Evolutionary conservation across 345 rosid genomes (phyloP).

Genomic region (Passiflora organensis): DNA sequence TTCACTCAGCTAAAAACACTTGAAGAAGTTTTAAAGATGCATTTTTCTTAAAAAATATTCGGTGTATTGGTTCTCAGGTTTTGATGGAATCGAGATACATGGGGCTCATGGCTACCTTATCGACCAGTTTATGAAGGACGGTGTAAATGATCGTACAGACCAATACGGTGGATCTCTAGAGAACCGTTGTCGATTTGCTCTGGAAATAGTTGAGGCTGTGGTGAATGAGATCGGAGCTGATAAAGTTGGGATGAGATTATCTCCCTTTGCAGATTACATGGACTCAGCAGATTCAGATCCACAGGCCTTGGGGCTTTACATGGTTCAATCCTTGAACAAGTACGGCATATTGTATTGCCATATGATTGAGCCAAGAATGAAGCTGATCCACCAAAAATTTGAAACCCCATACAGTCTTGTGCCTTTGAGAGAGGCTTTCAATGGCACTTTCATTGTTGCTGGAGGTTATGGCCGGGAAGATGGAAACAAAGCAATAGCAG

Average conservation of each 20-base stretch:
- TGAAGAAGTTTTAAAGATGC: not conserved
- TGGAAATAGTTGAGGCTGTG: conserved; percentile 60
- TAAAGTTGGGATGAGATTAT: conserved; percentile 69
- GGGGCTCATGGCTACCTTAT: conserved; percentile 58
- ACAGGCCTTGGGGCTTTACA: conserved; percentile 45
- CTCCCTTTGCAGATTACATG: conserved; percentile 45
- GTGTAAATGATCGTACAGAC: conserved; percentile 56
- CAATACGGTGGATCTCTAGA: conserved; percentile 58
- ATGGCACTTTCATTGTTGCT: conserved; percentile 48
- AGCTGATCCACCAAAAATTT: conserved; percentile 12
- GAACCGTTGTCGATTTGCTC: conserved; percentile 48
- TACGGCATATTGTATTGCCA: no score
- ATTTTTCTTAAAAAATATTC: not conserved
- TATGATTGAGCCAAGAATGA: conserved; percentile 63
- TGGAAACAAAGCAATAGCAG: conserved; percentile 38
- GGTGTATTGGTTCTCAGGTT: conserved; percentile 29
- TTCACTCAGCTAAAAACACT: not conserved
- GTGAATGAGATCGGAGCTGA: conserved; percentile 48
- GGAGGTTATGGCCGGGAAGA: conserved; percentile 50
- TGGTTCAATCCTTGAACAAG: conserved; percentile 52
- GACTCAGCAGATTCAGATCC: conserved; percentile 63
- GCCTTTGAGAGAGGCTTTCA: conserved; percentile 55
- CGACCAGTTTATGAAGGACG: conserved; percentile 65
- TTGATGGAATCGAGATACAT: conserved; percentile 75
- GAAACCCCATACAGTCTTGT: conserved; percentile 32